phyloP scores from a whole-genome alignment of 75 land plant species.

The Pinus taeda region DNA sequence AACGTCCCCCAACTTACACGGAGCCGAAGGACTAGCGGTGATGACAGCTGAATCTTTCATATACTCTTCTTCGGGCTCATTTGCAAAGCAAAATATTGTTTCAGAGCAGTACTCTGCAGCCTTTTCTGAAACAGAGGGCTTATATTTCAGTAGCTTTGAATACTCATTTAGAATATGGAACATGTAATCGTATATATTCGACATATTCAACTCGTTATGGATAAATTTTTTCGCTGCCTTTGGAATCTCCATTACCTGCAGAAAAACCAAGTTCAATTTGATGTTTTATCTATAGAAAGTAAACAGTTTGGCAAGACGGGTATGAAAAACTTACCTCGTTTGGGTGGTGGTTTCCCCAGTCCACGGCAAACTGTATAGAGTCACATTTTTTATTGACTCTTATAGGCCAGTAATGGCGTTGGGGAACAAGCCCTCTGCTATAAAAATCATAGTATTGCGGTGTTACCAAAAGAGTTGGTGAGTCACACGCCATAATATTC shows the following conservation, averaged over 20 bases:
- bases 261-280: background rate
- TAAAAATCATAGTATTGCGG: slow-evolving; percentile 40
- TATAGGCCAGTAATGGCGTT: slow-evolving; percentile 70
- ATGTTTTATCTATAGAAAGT: background rate
- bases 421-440: slow-evolving; percentile 24
- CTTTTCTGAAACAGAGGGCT: slow-evolving; percentile 16
- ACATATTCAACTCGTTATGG: slow-evolving; percentile 24
- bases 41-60: slow-evolving; percentile 20
- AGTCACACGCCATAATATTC: slow-evolving; percentile 75
- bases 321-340: slow-evolving; percentile 24
- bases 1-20: background rate
- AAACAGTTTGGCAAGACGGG: too few relatives aligned
- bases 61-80: slow-evolving; percentile 3
- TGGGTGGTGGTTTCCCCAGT: slow-evolving; percentile 23
- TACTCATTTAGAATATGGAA: slow-evolving; percentile 33
- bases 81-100: slow-evolving; percentile 11
- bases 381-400: slow-evolving; percentile 38
- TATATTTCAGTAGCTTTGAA: slow-evolving; percentile 29
- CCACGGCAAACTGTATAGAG: slow-evolving; percentile 39
- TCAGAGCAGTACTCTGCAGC: slow-evolving; percentile 14
- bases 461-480: slow-evolving; percentile 40
- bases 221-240: too few relatives aligned
- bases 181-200: slow-evolving; percentile 42
- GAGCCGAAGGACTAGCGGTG: background rate
- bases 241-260: slow-evolving; percentile 15